Conservation (phyloP, 2,329 filamentous ascomycete species). For the Passalora sequoiae region DNA sequence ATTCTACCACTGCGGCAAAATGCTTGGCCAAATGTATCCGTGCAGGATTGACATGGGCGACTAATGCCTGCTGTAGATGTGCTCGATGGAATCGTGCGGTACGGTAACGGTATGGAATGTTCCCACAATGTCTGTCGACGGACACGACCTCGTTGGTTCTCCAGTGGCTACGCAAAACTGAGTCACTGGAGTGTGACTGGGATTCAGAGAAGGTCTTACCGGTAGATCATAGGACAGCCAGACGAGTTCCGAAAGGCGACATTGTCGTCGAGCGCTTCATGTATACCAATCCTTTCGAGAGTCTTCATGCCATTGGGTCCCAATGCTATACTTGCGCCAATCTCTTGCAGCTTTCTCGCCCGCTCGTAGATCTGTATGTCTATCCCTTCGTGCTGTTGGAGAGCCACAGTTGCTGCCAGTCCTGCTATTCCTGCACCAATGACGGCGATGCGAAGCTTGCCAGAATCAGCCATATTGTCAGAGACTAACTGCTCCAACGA, state of each 20-base stretch:
- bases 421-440: constrained; percentile 39
- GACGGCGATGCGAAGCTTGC: constrained; percentile 30
- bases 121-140: constrained; percentile 30
- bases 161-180: constrained; percentile 27
- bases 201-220: constrained; percentile 17
- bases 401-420: constrained; percentile 36
- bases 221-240: constrained; percentile 35
- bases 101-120: constrained; percentile 31
- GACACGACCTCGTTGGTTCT: constrained; percentile 37
- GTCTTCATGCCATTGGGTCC: constrained; percentile 38
- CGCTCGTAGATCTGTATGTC: constrained; percentile 36
- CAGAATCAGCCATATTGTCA: constrained; percentile 7
- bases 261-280: constrained; percentile 32
- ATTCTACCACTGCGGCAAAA: constrained; percentile 18
- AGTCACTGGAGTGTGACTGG: neutral
- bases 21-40: constrained; percentile 33
- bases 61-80: constrained; percentile 34
- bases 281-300: constrained; percentile 34
- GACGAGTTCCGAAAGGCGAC: constrained; percentile 33
- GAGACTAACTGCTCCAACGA: neutral
- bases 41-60: constrained; percentile 30
- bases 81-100: constrained; percentile 36
- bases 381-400: constrained; percentile 29
- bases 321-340: constrained; percentile 38
- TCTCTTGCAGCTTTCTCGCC: constrained; percentile 34